These are phyloP conservation scores for Termitomyces sp. DNA, from an alignment of 768 basidiomycete species.

Conservation along the genomic window DNA sequence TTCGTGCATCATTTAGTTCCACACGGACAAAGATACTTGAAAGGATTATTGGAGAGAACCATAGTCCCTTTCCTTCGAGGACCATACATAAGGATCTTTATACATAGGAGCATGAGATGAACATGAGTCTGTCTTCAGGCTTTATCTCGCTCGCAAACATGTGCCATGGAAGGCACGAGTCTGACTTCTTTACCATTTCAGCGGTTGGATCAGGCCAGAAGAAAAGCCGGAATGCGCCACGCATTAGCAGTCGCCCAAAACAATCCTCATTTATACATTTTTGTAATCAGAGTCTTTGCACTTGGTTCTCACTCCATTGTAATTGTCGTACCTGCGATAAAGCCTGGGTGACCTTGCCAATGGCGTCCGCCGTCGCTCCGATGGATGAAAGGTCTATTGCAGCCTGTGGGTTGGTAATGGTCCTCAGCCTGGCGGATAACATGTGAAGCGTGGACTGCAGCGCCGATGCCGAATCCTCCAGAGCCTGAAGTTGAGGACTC, in stretches of 20 bases:
- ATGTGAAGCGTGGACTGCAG: conserved; percentile 50
- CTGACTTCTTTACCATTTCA: neutral
- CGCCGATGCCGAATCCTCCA: conserved; percentile 38
- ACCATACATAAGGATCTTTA: neutral
- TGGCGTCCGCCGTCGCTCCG: conserved; percentile 62
- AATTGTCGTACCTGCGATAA: conserved; percentile 57
- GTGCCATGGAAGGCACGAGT: neutral
- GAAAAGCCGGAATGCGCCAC: neutral
- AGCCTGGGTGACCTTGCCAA: conserved; percentile 61
- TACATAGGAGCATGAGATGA: conserved; percentile 1
- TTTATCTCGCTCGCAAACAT: neutral
- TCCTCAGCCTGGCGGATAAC: conserved; percentile 48
- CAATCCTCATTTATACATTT: neutral
- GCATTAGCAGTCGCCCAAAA: neutral
- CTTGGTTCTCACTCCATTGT: conserved; percentile 42
- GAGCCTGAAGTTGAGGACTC: conserved; percentile 12
- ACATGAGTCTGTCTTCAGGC: neutral
- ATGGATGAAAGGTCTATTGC: conserved; percentile 47
- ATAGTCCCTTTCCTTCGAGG: neutral
- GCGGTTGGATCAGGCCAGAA: neutral
- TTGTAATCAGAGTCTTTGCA: conserved; percentile 10
- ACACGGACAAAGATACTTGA: neutral
- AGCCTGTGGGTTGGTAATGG: conserved; percentile 34
- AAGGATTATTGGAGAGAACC: neutral
- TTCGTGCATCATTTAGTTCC: neutral